Evolutionary conservation across 768 basidiomycete genomes (phyloP), one percentile per base, ranked within the genome.

Genomic region (Leucocoprinus sp.): DNA sequence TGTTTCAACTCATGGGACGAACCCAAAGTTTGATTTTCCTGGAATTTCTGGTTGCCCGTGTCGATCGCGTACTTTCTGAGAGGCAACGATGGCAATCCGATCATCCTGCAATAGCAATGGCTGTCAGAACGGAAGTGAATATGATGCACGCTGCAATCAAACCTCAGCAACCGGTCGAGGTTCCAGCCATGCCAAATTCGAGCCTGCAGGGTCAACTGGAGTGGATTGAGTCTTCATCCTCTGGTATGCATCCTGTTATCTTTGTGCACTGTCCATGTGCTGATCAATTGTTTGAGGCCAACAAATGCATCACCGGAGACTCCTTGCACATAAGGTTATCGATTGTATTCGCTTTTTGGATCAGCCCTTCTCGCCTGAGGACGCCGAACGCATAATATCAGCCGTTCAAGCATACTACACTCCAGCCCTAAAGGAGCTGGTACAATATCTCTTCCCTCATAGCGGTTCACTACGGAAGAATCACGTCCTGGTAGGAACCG

Each of bases 1-100:
- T 82, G 1, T 65, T 81, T 34, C 69, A 68, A 21, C 60, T 93
- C 11, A 61, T 73, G 0, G 65, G 74, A 6, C 84, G 83, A 53
- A 68, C 75, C 35, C 65, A 64, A 5, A 67, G 74, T 43, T 54
- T 74, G 2, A 52, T 52, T 1, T 65, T 75, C 37, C 54, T 79
- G 26, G 56, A 57, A n/a, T 50, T 49, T 4, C 54, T 68, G 37
- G 54, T 51, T 3, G 49, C 50, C 2, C 72, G 65, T 45, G 28
- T 84, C 0, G 65, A 71, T 15, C 49, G 42, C 2, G 54, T 67
- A 22, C 37, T 74, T 2, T 43, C 50, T 8, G 33, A 42, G 0
- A 59, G 61, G 6, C 52, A 57, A 2, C 47, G 70, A 21, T 43
- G 42, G 38, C 14, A 23, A 8, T 34, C 38, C 1, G 64, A 72